Evolutionary conservation across 1,284 basidiomycete genomes (phyloP), one percentile per base, ranked within the genome.

Genomic region (Neolentinus lepideus): DNA sequence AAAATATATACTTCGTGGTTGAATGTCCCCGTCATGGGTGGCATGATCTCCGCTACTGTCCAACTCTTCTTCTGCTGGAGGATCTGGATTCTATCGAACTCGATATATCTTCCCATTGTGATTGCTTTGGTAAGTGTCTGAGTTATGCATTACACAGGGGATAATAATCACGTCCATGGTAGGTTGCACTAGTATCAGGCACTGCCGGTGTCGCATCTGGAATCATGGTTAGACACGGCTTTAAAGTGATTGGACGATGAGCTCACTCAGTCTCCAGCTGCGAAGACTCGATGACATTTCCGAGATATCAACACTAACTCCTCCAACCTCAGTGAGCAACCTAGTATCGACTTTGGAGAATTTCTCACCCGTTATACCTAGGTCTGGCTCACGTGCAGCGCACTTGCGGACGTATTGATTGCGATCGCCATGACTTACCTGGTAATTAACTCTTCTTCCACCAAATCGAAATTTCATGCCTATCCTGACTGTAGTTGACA

Each of bases 21-120:
- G 55, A 60, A 60, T 55, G 56, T 61, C 29, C 56, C 60, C 8
- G 52, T 65, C 27, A 59, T 65, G 57, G 59, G 57, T 35, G 58
- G 53, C 2, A 16, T 65, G 1, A 50, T 62, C 16, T 59, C 62
- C 10, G 52, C 36, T 10, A 58, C 52, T 27, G 62, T 63, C 11
- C 63, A 64, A 43, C n/a, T 52, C 8, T 63, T 55, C 51, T 65
- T 59, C 31, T 57, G 58, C 21, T 58, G 63, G 56, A 51, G 63
- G 4, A 62, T 65, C 22, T 61, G 46, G 52, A 53, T 59, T 10
- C 55, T 65, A 2, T 45, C 57, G 14, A 53, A 47, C 24, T 60
- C 60, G 8, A 33, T 29, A 4, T 10, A 60, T 2, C 25, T 61
- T 14, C 51, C 52, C 1, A 58, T 45, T 25, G 19, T 57, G 2